Evolutionary conservation across 2,329 filamentous ascomycete genomes (phyloP), one percentile per base, ranked within the genome.

Genomic region (Neospermospora avenae): DNA sequence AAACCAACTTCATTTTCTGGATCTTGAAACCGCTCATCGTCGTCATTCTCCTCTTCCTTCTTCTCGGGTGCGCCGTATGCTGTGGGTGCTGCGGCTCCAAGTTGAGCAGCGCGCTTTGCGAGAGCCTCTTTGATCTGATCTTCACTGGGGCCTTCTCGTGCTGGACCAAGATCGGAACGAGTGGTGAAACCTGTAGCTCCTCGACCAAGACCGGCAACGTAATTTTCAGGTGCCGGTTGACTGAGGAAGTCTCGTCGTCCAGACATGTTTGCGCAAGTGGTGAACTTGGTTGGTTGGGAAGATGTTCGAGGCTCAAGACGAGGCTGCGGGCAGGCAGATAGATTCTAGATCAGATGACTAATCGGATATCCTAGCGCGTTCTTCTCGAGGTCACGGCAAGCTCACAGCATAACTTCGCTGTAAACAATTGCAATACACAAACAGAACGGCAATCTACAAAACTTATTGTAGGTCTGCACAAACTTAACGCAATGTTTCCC

Each of bases 61-160:
- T 74, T 73, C 70, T 74, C 70, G 2, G 69, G 72, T 8, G 77
- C 84, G 5, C 93, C 93, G 61, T 90, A 91, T 22, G 87, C 86
- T 58, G 86, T 88, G 0, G 87, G 86, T 24, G 86, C 81, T n/a
- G 86, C 84, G 63, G 84, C 83, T 48, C 87, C 88, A 0, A 98
- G 84, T 71, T 90, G 86, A 59, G 91, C 90, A 7, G 95, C 93
- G 69, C 96, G 88, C 77, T 97, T 97, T 52, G 93, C 93, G 68
- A 99, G 88, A 63, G 91, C 93, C 75, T 96, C 95, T 75, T 98
- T 97, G 77, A 99, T 97, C 77, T 98, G 93, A 74, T 99, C 95
- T 70, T 97, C 93, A 63, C 90, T 96, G 52, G 95, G 95, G 16
- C 95, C 95, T 78, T 97, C 93, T 70, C 93, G 85, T 61, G 93